These are phyloP conservation scores for Pseudocohnilembus persalinus DNA, from an alignment of 169 alveolate species.

Conservation along the genomic window DNA sequence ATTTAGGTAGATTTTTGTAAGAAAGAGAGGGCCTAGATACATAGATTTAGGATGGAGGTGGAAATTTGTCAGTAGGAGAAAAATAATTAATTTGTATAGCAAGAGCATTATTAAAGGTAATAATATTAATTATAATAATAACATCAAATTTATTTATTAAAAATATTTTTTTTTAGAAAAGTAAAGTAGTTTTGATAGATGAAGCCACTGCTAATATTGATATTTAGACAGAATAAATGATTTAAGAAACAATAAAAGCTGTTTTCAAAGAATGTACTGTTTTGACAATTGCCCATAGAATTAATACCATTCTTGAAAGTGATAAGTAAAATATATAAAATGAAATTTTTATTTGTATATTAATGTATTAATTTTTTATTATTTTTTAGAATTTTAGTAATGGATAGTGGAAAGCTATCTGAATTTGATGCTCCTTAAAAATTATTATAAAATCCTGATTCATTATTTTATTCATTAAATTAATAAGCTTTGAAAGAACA, in stretches of 20 bases:
- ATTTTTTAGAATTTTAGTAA: constrained; percentile 56
- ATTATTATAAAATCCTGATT: constrained; percentile 47
- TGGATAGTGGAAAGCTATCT: constrained; percentile 68
- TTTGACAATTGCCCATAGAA: constrained; percentile 52
- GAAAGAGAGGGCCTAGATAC: constrained; percentile 37
- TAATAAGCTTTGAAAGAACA: constrained; percentile 35
- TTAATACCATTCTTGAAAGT: constrained; percentile 44
- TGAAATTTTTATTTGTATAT: too few relatives aligned
- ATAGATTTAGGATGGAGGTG: constrained; percentile 65
- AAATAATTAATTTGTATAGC: constrained; percentile 81
- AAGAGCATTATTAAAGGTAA: constrained; percentile 42
- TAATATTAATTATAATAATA: constrained; percentile 39
- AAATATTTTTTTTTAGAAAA: not conserved
- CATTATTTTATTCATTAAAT: constrained; percentile 32
- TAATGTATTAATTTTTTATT: not conserved
- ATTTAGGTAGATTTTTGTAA: not conserved
- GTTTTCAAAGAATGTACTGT: constrained; percentile 37
- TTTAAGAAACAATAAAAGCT: constrained; percentile 35
- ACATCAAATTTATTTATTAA: not conserved
- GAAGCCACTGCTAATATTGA: constrained; percentile 61
- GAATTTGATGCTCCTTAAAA: constrained; percentile 78
- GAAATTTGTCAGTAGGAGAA: constrained; percentile 80
- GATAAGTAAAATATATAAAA: too few relatives aligned
- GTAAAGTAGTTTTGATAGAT: constrained; percentile 50
- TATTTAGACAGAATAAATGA: constrained; percentile 44